These are phyloP conservation scores for Phaffomyces antillensis DNA, from an alignment of 805 yeast genomes.

Conservation along the genomic window DNA sequence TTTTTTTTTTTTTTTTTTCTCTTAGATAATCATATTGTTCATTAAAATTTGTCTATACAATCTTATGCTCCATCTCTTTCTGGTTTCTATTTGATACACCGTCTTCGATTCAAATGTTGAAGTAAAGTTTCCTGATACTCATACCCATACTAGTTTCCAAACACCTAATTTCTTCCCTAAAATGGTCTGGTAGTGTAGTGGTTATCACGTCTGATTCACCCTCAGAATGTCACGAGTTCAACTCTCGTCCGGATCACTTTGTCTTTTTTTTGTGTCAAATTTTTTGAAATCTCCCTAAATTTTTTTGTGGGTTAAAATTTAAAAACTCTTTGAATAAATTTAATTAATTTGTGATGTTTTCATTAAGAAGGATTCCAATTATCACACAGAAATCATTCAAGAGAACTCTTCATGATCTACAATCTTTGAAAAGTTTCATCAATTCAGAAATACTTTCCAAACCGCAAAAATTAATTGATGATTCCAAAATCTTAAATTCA, in stretches of 20 bases:
- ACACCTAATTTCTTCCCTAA: neutral
- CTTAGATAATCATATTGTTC: too few relatives aligned
- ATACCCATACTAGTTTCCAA: too few relatives aligned
- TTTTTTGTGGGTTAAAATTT: neutral
- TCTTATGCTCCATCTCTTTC: too few relatives aligned
- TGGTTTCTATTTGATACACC: too few relatives aligned
- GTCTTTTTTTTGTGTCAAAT: neutral
- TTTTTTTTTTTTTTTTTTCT: too few relatives aligned
- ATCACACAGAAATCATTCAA: too few relatives aligned
- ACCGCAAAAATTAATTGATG: neutral
- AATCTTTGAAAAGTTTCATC: neutral
- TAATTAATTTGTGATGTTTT: neutral
- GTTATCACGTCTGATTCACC: slow-evolving; percentile 31
- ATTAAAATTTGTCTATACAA: too few relatives aligned
- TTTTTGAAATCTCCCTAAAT: neutral
- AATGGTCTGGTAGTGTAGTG: slow-evolving; percentile 29
- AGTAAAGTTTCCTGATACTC: too few relatives aligned
- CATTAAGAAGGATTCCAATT: too few relatives aligned
- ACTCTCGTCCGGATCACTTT: slow-evolving; percentile 27
- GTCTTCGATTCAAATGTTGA: too few relatives aligned
- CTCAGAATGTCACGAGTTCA: slow-evolving; percentile 31
- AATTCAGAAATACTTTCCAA: neutral
- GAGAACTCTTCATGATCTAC: neutral
- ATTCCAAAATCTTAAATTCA: neutral
- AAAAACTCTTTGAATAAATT: too few relatives aligned